Evolutionary conservation across 2,329 filamentous ascomycete species (phyloP).

Genomic region (Dactylellina haptotyla): DNA sequence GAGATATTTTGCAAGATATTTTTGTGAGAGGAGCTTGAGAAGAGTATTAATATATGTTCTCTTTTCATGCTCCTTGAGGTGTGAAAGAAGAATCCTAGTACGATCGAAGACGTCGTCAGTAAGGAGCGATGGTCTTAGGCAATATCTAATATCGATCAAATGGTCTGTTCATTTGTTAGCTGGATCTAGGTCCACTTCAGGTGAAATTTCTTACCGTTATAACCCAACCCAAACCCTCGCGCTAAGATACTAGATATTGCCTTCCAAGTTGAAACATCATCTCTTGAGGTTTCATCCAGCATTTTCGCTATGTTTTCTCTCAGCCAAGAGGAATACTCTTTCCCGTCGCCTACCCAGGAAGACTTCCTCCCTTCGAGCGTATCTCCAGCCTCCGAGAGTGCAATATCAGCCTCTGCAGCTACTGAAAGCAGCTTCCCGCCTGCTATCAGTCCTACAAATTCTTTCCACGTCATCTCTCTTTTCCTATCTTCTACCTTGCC

Average conservation of each 20-base stretch:
- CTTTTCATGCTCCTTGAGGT: conserved; percentile 63
- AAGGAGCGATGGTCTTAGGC: conserved; percentile 1
- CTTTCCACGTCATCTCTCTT: conserved; percentile 71
- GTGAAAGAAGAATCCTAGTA: conserved; percentile 60
- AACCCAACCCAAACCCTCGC: conserved; percentile 76
- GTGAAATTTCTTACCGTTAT: conserved; percentile 69
- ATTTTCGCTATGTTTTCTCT: conserved; percentile 69
- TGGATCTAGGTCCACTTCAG: conserved; percentile 57
- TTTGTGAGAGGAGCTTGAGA: conserved; percentile 65
- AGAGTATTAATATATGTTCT: conserved; percentile 63
- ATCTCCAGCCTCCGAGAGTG: conserved; percentile 56
- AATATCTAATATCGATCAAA: conserved; percentile 31
- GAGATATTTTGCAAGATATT: conserved; percentile 61
- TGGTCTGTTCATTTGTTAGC: conserved; percentile 55
- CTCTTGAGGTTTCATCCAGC: conserved; percentile 60
- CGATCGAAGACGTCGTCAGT: conserved; percentile 55
- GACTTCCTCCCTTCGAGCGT: conserved; percentile 44
- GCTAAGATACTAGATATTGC: conserved; percentile 66
- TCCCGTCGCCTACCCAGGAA: conserved; percentile 73
- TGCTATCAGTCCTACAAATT: conserved; percentile 69
- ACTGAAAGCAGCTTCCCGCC: conserved; percentile 71
- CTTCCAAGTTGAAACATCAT: conserved; percentile 61
- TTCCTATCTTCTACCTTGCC: conserved; percentile 61
- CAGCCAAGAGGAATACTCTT: conserved; percentile 76
- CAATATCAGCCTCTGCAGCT: conserved; percentile 67